Base-by-base conservation (phyloP, 2,329 filamentous ascomycete genomes). In the Huntiella moniliformis region DNA sequence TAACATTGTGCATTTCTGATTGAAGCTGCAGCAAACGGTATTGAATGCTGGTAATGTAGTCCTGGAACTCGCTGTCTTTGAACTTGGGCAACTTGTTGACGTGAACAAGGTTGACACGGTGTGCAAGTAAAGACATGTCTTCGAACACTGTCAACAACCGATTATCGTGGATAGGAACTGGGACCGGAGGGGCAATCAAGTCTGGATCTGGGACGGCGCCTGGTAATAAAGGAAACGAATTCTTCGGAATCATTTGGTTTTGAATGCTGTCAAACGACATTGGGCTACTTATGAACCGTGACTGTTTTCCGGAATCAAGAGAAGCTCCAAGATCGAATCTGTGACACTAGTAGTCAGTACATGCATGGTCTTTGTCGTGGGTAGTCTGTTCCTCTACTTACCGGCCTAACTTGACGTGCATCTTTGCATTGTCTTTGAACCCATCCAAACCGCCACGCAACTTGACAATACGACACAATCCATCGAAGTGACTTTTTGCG, bases 341-440 rank as follows among this genome's bases (percentile, higher is more conserved):
- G 17, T 10, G 12, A n/a, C 17, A 32, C 11, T 7, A 32, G 12
- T 17, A 12, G 32, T 11, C 22, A 31, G 5, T 16, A 42, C 16
- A 11, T 12, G 13, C 16, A 11, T 12, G 13, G 31, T 6, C 4
- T 13, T 3, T 8, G 7, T 28, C 10, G 7, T 28, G 22, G 22
- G 1, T 6, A 28, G 22, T 28, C 7, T 10, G 22, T 28, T 28
- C 22, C 7, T 28, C 7, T 10, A 43, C 45, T n/a, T 35, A 43
- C 46, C 47, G 37, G 34, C 47, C 44, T 5, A 49, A 17, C 39
- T 49, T 49, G 10, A 49, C 45, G 13, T 49, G 47, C 47, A 49
- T 49, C 44, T 49, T 49, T 4, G 47, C 47, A 38, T 49, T 49
- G 13, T 44, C 16, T 13, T 36, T 36, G 39, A 49, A 49, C 16